These are phyloP conservation scores for Emmonsia crescens DNA, from an alignment of 2,329 filamentous ascomycete genomes.

Conservation along the genomic window DNA sequence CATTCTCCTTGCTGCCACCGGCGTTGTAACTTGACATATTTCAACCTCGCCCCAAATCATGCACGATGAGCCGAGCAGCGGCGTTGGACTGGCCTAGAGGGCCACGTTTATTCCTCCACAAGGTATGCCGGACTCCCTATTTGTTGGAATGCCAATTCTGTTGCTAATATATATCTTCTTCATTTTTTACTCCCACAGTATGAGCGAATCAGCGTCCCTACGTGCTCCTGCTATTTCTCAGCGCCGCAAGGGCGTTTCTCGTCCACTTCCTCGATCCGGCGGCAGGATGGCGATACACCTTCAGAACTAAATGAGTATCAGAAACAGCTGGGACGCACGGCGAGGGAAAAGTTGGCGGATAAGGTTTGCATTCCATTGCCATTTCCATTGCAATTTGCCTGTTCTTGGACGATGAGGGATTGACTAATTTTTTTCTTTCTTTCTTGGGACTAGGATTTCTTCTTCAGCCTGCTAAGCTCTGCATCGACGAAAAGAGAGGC, in stretches of 20 bases:
- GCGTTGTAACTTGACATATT: neutral
- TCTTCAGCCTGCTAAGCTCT: slow-evolving; percentile 75
- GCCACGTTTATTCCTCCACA: slow-evolving; percentile 1
- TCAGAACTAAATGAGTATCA: slow-evolving; percentile 7
- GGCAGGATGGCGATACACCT: slow-evolving; percentile 1
- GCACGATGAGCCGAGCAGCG: slow-evolving; percentile 4
- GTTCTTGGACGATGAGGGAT: neutral
- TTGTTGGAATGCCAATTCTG: neutral
- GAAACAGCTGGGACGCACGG: slow-evolving; percentile 27
- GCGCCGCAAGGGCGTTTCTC: neutral
- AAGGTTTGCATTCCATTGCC: slow-evolving; percentile 19
- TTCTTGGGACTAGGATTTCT: slow-evolving; percentile 54
- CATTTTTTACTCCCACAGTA: slow-evolving; percentile 4
- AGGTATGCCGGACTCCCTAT: neutral
- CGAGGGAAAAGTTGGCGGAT: slow-evolving; percentile 36
- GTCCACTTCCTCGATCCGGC: neutral
- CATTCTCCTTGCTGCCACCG: neutral
- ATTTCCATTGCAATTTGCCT: neutral
- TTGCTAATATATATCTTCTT: neutral
- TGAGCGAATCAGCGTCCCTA: slow-evolving; percentile 3
- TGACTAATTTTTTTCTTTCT: neutral
- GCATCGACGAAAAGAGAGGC: slow-evolving; percentile 89
- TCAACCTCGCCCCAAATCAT: neutral
- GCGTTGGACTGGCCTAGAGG: slow-evolving; percentile 1
- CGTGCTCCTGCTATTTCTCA: slow-evolving; percentile 8